Evolutionary conservation across 768 basidiomycete species (phyloP).

Genomic region (Glaciozyma antarctica): DNA sequence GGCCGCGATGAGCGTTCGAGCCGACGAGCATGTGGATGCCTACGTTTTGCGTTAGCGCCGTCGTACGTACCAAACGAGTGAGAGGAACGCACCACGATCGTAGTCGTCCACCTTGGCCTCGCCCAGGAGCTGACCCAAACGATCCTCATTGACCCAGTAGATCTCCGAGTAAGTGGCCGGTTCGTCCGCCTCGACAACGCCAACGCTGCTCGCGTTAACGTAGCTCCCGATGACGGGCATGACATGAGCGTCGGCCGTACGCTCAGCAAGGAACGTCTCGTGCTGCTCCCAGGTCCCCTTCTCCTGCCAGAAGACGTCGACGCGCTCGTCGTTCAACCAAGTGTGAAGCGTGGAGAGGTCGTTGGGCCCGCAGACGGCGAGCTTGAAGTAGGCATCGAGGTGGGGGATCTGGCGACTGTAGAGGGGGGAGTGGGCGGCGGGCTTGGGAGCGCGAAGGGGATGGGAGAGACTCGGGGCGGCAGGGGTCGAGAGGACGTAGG

Average conservation of each 20-base stretch:
- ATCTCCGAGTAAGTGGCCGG: constrained; percentile 23
- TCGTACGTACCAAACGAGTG: not conserved
- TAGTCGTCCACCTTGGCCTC: constrained; percentile 22
- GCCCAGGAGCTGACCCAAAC: constrained; percentile 13
- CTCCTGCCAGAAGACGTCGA: constrained; percentile 26
- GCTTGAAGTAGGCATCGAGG: constrained; percentile 24
- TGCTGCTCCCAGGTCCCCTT: constrained; percentile 22
- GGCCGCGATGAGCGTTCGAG: constrained; percentile 25
- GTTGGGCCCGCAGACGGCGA: constrained; percentile 14
- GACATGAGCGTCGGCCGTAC: constrained; percentile 12
- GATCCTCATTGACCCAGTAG: constrained; percentile 33
- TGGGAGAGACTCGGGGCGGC: constrained; percentile 2
- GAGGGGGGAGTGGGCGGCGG: constrained; percentile 1
- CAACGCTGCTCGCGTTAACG: not conserved
- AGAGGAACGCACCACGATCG: constrained; percentile 15
- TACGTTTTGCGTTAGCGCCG: not conserved
- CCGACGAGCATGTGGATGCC: constrained; percentile 31
- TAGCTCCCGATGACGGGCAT: constrained; percentile 24
- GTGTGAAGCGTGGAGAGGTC: constrained; percentile 20
- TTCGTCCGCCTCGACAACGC: not conserved
- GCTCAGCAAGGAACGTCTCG: constrained; percentile 14
- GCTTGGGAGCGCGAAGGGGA: constrained; percentile 27
- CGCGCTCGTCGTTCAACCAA: constrained; percentile 30
- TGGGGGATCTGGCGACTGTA: constrained; percentile 29
- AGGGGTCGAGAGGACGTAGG: constrained; percentile 11